phyloP scores from a whole-genome alignment of 176 grass and related monocot genomes.

The Hordeum marinum region DNA sequence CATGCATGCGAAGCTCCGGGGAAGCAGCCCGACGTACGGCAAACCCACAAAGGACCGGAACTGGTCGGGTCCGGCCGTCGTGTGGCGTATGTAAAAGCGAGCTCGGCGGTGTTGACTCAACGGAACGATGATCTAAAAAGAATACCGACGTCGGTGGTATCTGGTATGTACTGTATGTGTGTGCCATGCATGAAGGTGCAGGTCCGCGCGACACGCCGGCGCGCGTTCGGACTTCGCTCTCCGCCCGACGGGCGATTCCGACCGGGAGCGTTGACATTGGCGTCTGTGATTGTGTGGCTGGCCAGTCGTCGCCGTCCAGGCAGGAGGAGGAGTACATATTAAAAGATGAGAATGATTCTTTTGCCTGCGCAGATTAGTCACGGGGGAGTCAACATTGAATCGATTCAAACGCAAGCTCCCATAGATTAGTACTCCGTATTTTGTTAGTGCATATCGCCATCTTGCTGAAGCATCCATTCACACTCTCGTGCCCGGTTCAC shows the following conservation, averaged over 20 bases:
- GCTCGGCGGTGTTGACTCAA: background rate
- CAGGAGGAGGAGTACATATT: too few relatives aligned
- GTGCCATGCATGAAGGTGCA: background rate
- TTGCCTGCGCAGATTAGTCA: too few relatives aligned
- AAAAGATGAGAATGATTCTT: too few relatives aligned
- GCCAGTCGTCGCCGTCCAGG: background rate
- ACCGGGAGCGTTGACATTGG: background rate
- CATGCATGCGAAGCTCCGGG: too few relatives aligned
- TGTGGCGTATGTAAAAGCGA: background rate
- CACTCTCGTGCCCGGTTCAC: too few relatives aligned
- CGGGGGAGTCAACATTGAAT: too few relatives aligned
- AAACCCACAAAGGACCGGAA: background rate
- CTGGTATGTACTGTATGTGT: too few relatives aligned
- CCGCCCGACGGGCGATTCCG: background rate
- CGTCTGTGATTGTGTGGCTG: background rate
- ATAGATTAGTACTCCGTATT: too few relatives aligned
- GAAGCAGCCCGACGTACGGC: too few relatives aligned
- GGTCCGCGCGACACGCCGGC: constrained; percentile 4
- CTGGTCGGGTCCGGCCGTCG: background rate
- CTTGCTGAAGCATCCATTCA: background rate
- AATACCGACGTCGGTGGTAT: background rate
- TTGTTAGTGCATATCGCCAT: too few relatives aligned
- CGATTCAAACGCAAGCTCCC: too few relatives aligned
- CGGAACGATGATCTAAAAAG: background rate
- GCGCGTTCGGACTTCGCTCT: background rate